Conservation (phyloP, 352 stramenopile species). For the Phytophthora fragariae region DNA sequence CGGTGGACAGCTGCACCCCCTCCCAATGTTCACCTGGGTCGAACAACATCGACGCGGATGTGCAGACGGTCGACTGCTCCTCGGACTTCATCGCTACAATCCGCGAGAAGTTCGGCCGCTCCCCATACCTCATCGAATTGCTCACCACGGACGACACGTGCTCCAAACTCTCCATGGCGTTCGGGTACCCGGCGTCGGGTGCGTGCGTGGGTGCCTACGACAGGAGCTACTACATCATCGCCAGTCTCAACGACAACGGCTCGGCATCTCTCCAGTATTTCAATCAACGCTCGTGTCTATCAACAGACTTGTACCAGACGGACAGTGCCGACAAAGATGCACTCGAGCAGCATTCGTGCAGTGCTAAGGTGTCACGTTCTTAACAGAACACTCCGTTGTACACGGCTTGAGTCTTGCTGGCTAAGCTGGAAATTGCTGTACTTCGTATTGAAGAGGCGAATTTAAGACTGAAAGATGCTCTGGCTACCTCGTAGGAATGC, state of each 20-base stretch:
- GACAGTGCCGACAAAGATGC: slow-evolving; percentile 21
- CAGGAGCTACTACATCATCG: slow-evolving; percentile 40
- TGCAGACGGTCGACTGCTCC: slow-evolving; percentile 33
- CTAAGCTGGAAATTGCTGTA: no score
- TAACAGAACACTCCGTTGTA: no score
- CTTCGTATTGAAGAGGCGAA: no score
- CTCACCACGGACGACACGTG: slow-evolving; percentile 28
- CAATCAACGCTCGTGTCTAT: slow-evolving; percentile 22
- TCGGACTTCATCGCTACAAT: slow-evolving; percentile 31
- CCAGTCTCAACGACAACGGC: slow-evolving; percentile 27
- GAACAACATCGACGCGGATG: slow-evolving; percentile 27
- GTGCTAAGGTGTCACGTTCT: no score
- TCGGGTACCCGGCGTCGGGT: slow-evolving; percentile 32
- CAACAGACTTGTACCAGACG: slow-evolving; percentile 11
- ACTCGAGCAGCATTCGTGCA: slow-evolving; percentile 25
- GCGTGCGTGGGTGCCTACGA: slow-evolving; percentile 31
- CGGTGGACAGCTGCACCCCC: slow-evolving; percentile 7
- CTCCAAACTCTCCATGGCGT: slow-evolving; percentile 25
- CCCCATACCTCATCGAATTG: slow-evolving; percentile 32
- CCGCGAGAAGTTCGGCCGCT: slow-evolving; percentile 28
- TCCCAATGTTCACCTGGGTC: slow-evolving; percentile 7
- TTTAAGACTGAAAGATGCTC: no score
- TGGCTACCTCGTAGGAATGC: no score
- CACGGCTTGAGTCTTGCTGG: no score
- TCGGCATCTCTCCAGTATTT: slow-evolving; percentile 29